Evolutionary conservation across 1,139 yeast genomes (phyloP).

Genomic region (Candida labiduridarum): DNA sequence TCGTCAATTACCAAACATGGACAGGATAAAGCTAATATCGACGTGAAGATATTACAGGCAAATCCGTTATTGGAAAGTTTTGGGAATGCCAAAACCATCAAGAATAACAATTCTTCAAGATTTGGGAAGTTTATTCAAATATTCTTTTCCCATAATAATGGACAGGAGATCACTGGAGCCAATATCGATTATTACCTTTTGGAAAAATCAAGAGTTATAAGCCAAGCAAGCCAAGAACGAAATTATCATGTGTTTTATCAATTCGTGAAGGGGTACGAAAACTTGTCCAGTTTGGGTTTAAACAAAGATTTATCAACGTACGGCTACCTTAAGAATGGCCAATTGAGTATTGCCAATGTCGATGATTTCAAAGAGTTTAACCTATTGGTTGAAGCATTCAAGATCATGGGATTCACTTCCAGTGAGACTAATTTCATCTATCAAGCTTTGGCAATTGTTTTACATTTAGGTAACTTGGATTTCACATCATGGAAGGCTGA

Average conservation of each 20-base stretch:
- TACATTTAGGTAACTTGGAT: conserved; percentile 84
- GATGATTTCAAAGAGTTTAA: conserved; percentile 75
- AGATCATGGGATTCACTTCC: conserved; percentile 68
- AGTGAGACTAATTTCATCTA: conserved; percentile 63
- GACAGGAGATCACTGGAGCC: conserved; percentile 74
- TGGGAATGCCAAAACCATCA: conserved; percentile 95
- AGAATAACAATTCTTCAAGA: conserved; percentile 93
- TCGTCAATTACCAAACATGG: conserved; percentile 61
- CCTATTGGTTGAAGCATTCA: conserved; percentile 63
- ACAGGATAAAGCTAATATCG: conserved; percentile 44
- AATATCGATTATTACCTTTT: conserved; percentile 91
- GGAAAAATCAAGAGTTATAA: conserved; percentile 92
- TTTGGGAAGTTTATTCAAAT: conserved; percentile 96
- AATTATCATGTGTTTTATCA: conserved; percentile 95
- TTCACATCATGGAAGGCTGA: conserved; percentile 74
- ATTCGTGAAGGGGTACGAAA: conserved; percentile 67
- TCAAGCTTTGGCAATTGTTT: conserved; percentile 69
- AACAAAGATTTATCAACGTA: conserved; percentile 48
- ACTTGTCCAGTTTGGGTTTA: conserved; percentile 52
- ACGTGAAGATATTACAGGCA: conserved; percentile 85
- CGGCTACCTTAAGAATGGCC: conserved; percentile 61
- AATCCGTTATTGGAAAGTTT: conserved; percentile 95
- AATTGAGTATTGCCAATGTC: conserved; percentile 60
- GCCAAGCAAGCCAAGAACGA: conserved; percentile 75
- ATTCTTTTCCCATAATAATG: conserved; percentile 51